phyloP scores from a whole-genome alignment of 306 rosid genomes.

The Dicorynia guianensis region DNA sequence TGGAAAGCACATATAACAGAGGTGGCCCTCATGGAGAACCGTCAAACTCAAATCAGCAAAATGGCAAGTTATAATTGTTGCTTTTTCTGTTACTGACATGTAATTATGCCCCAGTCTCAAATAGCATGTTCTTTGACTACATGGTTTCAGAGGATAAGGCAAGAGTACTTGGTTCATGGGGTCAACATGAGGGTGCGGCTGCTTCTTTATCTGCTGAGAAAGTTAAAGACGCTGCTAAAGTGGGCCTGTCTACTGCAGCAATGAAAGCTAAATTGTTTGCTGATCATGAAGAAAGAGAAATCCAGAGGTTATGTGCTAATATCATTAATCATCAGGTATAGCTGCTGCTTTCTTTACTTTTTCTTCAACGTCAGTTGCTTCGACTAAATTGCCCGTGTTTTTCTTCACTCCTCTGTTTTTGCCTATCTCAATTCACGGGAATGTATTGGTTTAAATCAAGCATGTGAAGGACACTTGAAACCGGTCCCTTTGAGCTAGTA shows the following conservation, averaged over 20 bases:
- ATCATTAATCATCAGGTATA: slow-evolving; percentile 93
- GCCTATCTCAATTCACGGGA: slow-evolving; percentile 29
- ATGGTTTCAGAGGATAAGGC: slow-evolving; percentile 70
- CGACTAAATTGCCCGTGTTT: slow-evolving; percentile 21
- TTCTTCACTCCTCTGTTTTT: slow-evolving; percentile 13
- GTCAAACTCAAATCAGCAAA: slow-evolving; percentile 65
- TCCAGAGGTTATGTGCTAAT: slow-evolving; percentile 96
- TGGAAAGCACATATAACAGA: slow-evolving; percentile 60
- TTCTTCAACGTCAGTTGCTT: slow-evolving; percentile 14
- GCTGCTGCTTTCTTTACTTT: slow-evolving; percentile 14
- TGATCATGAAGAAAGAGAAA: slow-evolving; percentile 99
- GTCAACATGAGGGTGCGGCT: slow-evolving; percentile 64
- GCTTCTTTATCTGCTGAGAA: slow-evolving; percentile 71
- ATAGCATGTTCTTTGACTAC: slow-evolving; percentile 21
- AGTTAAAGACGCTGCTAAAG: slow-evolving; percentile 89
- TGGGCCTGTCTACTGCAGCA: slow-evolving; percentile 97
- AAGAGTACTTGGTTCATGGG: slow-evolving; percentile 60
- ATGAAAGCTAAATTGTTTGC: slow-evolving; percentile 95
- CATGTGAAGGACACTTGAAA: slow-evolving; percentile 36
- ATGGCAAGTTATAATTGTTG: slow-evolving; percentile 61
- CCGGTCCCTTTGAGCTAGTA: slow-evolving; percentile 19
- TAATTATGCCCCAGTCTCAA: slow-evolving; percentile 29
- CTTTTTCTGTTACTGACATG: slow-evolving; percentile 18
- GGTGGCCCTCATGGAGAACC: slow-evolving; percentile 68
- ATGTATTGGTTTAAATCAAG: slow-evolving; percentile 25